Evolutionary conservation across 768 basidiomycete genomes (phyloP).

Genomic region (Rickenella mellea): DNA sequence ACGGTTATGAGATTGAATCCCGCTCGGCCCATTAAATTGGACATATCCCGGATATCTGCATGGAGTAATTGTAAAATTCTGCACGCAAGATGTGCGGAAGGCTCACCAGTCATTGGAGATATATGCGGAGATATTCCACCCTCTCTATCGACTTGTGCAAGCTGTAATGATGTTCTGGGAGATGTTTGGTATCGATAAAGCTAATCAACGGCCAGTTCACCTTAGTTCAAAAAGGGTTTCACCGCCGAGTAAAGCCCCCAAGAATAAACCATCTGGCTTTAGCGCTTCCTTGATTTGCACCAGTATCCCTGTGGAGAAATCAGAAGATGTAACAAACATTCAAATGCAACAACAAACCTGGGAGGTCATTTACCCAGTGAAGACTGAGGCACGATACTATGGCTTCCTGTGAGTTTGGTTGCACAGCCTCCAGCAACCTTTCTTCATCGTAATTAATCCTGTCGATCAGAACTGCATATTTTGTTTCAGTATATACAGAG

Average conservation of each 20-base stretch:
- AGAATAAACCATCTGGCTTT: conserved; percentile 86
- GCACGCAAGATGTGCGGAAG: neutral
- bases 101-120: conserved; percentile 90
- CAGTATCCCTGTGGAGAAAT: conserved; percentile 48
- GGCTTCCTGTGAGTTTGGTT: conserved; percentile 76
- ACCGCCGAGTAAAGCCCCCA: conserved; percentile 91
- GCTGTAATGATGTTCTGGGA: conserved; percentile 77
- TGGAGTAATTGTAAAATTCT: neutral
- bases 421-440: conserved; percentile 52
- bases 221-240: conserved; percentile 93
- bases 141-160: conserved; percentile 88
- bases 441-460: conserved; percentile 83
- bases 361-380: conserved; percentile 97
- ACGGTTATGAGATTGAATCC: conserved; percentile 93
- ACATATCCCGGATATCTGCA: conserved; percentile 84
- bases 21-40: conserved; percentile 84
- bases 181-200: conserved; percentile 2
- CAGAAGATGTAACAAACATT: neutral
- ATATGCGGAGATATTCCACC: conserved; percentile 95
- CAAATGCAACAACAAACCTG: conserved; percentile 41
- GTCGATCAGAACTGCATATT: conserved; percentile 56
- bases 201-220: conserved; percentile 23
- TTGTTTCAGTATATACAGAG: neutral
- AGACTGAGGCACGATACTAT: conserved; percentile 85
- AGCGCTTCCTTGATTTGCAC: conserved; percentile 81